A percentile compares a stretch with the other conserved stretches of the same genome.
Evolutionary conservation across 1,284 basidiomycete species (phyloP).

Genomic region (Anthracocystis panici-leucophaei): DNA sequence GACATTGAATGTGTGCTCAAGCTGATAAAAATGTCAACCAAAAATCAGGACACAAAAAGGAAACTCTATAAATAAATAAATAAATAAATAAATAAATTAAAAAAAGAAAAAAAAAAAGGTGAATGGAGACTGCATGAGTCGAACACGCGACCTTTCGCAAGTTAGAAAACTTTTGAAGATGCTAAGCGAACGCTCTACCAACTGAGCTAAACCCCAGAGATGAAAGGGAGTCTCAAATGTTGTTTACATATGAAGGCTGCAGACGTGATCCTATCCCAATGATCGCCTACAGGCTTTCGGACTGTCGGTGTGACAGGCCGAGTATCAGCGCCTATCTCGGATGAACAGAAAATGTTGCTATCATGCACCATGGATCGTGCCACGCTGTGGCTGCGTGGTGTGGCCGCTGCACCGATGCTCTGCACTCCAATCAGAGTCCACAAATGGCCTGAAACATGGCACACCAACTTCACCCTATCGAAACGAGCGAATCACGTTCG

Average conservation of each 20-base stretch:
- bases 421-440: too few relatives aligned
- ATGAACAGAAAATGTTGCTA: too few relatives aligned
- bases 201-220: slow-evolving; percentile 54
- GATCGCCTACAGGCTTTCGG: too few relatives aligned
- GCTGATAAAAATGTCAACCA: background rate
- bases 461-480: too few relatives aligned
- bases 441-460: too few relatives aligned
- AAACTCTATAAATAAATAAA: background rate
- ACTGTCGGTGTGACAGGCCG: background rate
- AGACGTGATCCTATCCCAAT: too few relatives aligned
- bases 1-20: too few relatives aligned
- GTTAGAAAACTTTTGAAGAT: slow-evolving; percentile 22
- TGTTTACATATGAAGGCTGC: background rate
- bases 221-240: background rate
- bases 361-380: too few relatives aligned
- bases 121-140: slow-evolving; percentile 57
- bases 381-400: too few relatives aligned
- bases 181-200: slow-evolving; percentile 61
- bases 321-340: background rate
- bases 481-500: too few relatives aligned
- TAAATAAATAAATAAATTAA: background rate
- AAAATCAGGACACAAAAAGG: background rate
- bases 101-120: slow-evolving; percentile 5
- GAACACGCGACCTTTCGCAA: slow-evolving; percentile 59
- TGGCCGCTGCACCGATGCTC: too few relatives aligned